Conservation (phyloP, 2,329 filamentous ascomycete genomes). For the Colletotrichum sidae region DNA sequence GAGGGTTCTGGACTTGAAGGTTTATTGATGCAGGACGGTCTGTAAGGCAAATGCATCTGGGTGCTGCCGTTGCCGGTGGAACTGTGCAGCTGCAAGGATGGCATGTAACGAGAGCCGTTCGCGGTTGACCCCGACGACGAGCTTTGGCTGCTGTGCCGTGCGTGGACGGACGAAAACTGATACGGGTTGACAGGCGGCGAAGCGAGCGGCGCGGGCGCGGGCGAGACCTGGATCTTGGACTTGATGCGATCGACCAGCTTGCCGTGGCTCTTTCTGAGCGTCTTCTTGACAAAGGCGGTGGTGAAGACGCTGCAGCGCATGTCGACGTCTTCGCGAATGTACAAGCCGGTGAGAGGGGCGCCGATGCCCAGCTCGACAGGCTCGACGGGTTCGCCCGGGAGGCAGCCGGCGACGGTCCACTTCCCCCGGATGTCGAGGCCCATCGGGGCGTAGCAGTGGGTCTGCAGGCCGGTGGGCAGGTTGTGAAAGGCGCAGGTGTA, state of each 20-base stretch:
- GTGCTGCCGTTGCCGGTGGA: background rate
- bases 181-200: background rate
- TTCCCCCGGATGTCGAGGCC: slow-evolving; percentile 82
- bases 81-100: no score
- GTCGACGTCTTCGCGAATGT: slow-evolving; percentile 87
- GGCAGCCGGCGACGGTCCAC: slow-evolving; percentile 80
- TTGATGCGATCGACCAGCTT: slow-evolving; percentile 77
- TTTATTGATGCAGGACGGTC: slow-evolving; percentile 17
- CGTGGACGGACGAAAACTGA: background rate
- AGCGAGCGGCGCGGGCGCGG: background rate
- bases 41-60: slow-evolving; percentile 23
- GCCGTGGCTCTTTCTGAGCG: slow-evolving; percentile 80
- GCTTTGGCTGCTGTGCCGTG: slow-evolving; percentile 23
- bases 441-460: slow-evolving; percentile 85
- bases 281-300: slow-evolving; percentile 83
- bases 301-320: slow-evolving; percentile 84
- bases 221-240: slow-evolving; percentile 20
- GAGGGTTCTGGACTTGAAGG: background rate
- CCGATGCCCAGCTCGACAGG: slow-evolving; percentile 74
- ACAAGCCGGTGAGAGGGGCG: slow-evolving; percentile 76
- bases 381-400: slow-evolving; percentile 76
- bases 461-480: slow-evolving; percentile 76
- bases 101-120: no score
- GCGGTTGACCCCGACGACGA: slow-evolving; percentile 3
- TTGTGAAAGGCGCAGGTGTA: slow-evolving; percentile 88